A percentile compares a stretch with the other conserved stretches of the same genome.
Conservation (phyloP, 177 flowering plant species). For the Tripterygium wilfordii region DNA sequence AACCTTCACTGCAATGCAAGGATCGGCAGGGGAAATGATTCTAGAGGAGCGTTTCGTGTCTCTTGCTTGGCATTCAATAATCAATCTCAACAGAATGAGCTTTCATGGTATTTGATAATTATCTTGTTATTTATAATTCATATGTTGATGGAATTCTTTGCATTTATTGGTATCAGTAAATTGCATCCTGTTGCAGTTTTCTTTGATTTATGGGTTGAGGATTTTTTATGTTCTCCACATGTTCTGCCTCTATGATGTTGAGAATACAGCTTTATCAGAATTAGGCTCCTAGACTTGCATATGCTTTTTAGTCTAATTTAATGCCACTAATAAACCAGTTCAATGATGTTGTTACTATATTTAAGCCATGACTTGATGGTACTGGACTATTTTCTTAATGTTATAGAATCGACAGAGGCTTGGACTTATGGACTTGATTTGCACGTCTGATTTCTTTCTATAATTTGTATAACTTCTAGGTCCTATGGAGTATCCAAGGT, state of each 20-base stretch:
- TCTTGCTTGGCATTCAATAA: conserved; percentile 25
- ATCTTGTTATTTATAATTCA: background rate
- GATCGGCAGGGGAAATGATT: conserved; percentile 23
- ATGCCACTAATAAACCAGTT: no score
- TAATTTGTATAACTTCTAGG: conserved; percentile 33
- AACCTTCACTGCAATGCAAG: conserved; percentile 29
- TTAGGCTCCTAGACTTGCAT: no score
- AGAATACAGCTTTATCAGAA: no score
- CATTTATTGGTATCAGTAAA: background rate
- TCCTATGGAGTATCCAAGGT: conserved; percentile 39
- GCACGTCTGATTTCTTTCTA: background rate
- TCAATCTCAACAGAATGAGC: conserved; percentile 31
- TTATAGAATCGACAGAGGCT: no score
- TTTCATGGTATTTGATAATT: conserved; percentile 42
- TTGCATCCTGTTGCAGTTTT: background rate
- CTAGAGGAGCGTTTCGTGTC: conserved; percentile 35
- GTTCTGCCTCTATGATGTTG: no score
- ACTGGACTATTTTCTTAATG: no score
- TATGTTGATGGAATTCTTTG: background rate
- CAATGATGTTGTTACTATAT: no score
- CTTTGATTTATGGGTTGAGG: no score
- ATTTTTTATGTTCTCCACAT: no score
- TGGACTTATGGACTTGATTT: no score
- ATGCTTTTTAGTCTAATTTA: no score
- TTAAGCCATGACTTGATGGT: no score